Percentiles rank a stretch among this genome's conserved stretches.
Evolutionary conservation across 345 rosid species (phyloP).

Genomic region (Brassica rapa): DNA sequence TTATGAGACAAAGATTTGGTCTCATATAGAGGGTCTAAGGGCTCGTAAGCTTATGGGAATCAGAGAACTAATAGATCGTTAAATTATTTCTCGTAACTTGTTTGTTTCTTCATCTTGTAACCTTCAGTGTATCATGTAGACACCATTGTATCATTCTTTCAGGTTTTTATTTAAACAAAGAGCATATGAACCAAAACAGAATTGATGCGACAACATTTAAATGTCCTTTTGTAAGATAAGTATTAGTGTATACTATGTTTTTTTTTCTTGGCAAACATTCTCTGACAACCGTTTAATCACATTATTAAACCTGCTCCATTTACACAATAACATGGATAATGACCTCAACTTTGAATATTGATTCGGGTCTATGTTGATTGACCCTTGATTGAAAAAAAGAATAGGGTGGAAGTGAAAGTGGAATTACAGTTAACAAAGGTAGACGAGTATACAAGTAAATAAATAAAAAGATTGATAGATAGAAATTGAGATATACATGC

Average conservation of each 20-base stretch:
- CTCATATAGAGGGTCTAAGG: neutral
- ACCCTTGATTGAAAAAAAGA: neutral
- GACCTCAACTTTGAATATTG: neutral
- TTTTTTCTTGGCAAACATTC: too few relatives aligned
- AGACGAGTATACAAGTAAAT: neutral
- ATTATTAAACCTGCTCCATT: too few relatives aligned
- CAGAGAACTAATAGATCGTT: constrained; percentile 26
- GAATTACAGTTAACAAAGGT: neutral
- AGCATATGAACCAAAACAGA: constrained; percentile 7
- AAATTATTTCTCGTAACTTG: constrained; percentile 17
- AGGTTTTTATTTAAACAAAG: neutral
- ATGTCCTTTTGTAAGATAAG: neutral
- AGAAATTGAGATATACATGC: neutral
- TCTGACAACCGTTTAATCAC: too few relatives aligned
- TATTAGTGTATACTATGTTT: neutral
- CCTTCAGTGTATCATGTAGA: constrained; percentile 32
- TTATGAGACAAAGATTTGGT: constrained; percentile 3
- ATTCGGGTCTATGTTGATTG: neutral
- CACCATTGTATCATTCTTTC: constrained; percentile 28
- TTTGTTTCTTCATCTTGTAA: constrained; percentile 19
- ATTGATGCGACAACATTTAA: neutral
- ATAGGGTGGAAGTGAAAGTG: neutral
- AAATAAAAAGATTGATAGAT: neutral
- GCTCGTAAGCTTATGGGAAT: constrained; percentile 23
- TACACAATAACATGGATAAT: neutral